These are phyloP conservation scores for Rutstroemia sydowiana DNA, from an alignment of 2,329 filamentous ascomycete genomes.

Conservation along the genomic window DNA sequence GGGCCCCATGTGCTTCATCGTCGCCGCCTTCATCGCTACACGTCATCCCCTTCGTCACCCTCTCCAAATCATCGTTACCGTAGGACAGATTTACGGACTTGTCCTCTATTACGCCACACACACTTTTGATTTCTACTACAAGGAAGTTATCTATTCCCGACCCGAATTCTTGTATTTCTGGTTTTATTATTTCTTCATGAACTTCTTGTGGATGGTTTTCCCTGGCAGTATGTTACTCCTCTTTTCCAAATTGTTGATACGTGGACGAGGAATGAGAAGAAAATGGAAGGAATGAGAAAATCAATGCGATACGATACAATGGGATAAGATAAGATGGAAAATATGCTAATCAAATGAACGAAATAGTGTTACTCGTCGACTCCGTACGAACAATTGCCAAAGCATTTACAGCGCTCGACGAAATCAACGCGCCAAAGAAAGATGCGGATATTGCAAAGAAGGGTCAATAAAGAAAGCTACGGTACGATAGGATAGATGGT, in stretches of 20 bases:
- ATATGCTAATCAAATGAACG: too few species aligned
- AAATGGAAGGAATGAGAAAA: too few species aligned
- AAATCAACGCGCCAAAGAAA: conserved; percentile 13
- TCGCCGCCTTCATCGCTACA: conserved; percentile 39
- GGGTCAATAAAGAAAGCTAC: too few species aligned
- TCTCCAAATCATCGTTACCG: conserved; percentile 37
- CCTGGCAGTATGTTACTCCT: conserved; percentile 41
- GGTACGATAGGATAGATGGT: too few species aligned
- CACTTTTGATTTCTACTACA: conserved; percentile 41
- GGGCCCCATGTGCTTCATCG: conserved; percentile 51
- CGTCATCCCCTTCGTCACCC: conserved; percentile 41
- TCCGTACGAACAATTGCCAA: conserved; percentile 31
- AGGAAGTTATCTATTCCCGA: conserved; percentile 44
- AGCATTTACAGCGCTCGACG: conserved; percentile 32
- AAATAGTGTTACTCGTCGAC: conserved; percentile 31
- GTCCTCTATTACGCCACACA: conserved; percentile 56
- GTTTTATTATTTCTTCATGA: conserved; percentile 56
- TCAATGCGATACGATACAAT: too few species aligned
- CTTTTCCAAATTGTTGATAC: not conserved
- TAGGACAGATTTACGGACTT: conserved; percentile 43
- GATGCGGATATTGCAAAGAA: too few species aligned
- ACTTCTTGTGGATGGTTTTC: conserved; percentile 53
- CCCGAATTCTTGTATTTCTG: conserved; percentile 56
- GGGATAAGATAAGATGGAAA: too few species aligned
- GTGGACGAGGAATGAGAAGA: too few species aligned